Evolutionary conservation across 768 basidiomycete genomes (phyloP).

Genomic region (Phylloporus sp.): DNA sequence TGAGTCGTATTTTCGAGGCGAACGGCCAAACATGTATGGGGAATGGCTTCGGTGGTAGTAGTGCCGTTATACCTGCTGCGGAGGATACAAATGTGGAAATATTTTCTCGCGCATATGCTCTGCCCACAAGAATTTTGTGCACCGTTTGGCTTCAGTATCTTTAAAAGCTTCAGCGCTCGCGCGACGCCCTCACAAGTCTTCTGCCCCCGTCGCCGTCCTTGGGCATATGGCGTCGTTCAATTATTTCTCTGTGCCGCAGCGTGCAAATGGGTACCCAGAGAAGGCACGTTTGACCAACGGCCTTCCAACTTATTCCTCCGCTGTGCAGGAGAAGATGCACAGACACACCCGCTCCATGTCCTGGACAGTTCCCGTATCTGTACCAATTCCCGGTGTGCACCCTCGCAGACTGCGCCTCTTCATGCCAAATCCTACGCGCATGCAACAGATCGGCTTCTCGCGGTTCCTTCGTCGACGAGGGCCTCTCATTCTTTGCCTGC

Average conservation of each 20-base stretch:
- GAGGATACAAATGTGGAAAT: conserved; percentile 25
- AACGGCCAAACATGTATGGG: conserved; percentile 90
- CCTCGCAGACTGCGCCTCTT: conserved; percentile 54
- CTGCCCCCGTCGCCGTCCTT: conserved; percentile 12
- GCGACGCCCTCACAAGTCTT: conserved; percentile 12
- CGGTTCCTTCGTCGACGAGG: conserved; percentile 61
- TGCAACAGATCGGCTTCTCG: conserved; percentile 53
- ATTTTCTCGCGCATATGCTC: conserved; percentile 18
- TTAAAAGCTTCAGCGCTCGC: conserved; percentile 5
- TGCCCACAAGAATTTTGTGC: conserved; percentile 16
- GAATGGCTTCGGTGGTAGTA: conserved; percentile 48
- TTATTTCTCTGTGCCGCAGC: conserved; percentile 45
- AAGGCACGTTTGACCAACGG: conserved; percentile 40
- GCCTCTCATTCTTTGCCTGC: conserved; percentile 46
- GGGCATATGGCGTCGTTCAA: conserved; percentile 42
- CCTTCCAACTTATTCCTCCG: conserved; percentile 50
- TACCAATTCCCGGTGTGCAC: conserved; percentile 59
- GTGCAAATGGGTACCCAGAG: conserved; percentile 45
- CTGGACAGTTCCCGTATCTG: conserved; percentile 57
- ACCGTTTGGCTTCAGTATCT: conserved; percentile 4
- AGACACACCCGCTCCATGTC: conserved; percentile 42
- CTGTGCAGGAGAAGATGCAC: conserved; percentile 63
- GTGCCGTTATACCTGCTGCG: conserved; percentile 12
- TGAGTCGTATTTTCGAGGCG: conserved; percentile 82
- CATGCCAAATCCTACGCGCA: conserved; percentile 55